Base-by-base conservation (phyloP, 1,284 basidiomycete species). In the Cryptococcus depauperatus region DNA sequence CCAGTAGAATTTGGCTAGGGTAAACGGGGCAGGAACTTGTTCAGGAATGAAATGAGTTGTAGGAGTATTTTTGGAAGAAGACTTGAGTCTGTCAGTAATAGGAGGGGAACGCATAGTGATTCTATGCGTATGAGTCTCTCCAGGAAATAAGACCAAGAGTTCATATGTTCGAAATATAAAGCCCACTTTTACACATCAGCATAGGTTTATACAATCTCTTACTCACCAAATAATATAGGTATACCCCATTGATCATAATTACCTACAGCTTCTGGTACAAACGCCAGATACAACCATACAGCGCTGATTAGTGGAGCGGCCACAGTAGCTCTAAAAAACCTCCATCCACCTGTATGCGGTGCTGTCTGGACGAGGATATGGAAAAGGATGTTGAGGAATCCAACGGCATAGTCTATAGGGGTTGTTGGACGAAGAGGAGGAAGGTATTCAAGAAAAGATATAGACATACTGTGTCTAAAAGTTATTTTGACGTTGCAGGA, bases 1-100 rank as follows among this genome's bases (percentile, higher is more conserved):
- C 66, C 66, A 69, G 29, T 46, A 52, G 16, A 62, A 44, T 46
- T 67, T 67, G n/a, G 58, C 54, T 26, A 52, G 46, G 1, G 61
- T 68, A 49, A 55, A 61, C 1, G 55, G 59, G 3, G 37, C 33
- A 3, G 66, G 64, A 21, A 68, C 47, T 2, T 56, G 58, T 41
- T 68, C 66, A 5, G 56, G 54, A 2, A 48, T 33, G 11, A 57
- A 41, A 5, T 35, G n/a, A 21, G 29, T 13, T 29, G 19, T 43
- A 25, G 9, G 14, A 29, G 8, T 11, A 18, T 13, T 4, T n/a
- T 16, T 8, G 25, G 39, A 25, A 28, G 39, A 30, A n/a, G 27
- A 14, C 25, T 34, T 30, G 22, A 27, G 14, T 4, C 26, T 9
- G 14, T 18, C n/a, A 7, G 39, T 43, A 3, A 16, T 37, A 32